Evolutionary conservation across 192 early-diverging fungal genomes (phyloP).

Genomic region (Anaeromyces robustus): DNA sequence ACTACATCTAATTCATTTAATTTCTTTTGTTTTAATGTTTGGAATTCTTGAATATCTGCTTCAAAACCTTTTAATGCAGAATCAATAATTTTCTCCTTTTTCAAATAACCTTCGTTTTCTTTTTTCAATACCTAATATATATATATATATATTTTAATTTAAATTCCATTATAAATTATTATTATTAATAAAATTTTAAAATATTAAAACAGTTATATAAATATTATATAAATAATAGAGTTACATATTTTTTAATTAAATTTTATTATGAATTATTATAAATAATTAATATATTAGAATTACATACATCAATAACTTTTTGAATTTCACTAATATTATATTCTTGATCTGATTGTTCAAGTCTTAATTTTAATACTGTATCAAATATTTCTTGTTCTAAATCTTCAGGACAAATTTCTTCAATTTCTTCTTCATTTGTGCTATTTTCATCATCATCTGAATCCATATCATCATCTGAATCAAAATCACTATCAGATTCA

Average conservation of each 20-base stretch:
- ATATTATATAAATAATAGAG: too few relatives aligned
- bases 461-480: conserved; percentile 14
- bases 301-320: conserved; percentile 36
- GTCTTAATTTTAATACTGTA: conserved; percentile 23
- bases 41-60: conserved; percentile 47
- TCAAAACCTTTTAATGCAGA: conserved; percentile 26
- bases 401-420: conserved; percentile 33
- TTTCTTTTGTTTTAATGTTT: conserved; percentile 47
- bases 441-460: conserved; percentile 13
- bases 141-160: too few relatives aligned
- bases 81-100: conserved; percentile 43
- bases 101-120: conserved; percentile 40
- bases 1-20: conserved; percentile 45
- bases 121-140: conserved; percentile 40
- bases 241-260: too few relatives aligned
- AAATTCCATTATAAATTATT: too few relatives aligned
- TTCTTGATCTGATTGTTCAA: conserved; percentile 33
- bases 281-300: too few relatives aligned
- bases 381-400: conserved; percentile 20
- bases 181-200: too few relatives aligned
- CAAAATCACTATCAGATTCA: conserved; percentile 15
- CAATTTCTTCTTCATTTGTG: conserved; percentile 12
- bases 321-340: conserved; percentile 40
- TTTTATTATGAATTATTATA: too few relatives aligned
- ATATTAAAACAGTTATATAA: too few relatives aligned